These are phyloP conservation scores for Litsea cubeba DNA, from an alignment of 164 flowering plant species.

Conservation along the genomic window DNA sequence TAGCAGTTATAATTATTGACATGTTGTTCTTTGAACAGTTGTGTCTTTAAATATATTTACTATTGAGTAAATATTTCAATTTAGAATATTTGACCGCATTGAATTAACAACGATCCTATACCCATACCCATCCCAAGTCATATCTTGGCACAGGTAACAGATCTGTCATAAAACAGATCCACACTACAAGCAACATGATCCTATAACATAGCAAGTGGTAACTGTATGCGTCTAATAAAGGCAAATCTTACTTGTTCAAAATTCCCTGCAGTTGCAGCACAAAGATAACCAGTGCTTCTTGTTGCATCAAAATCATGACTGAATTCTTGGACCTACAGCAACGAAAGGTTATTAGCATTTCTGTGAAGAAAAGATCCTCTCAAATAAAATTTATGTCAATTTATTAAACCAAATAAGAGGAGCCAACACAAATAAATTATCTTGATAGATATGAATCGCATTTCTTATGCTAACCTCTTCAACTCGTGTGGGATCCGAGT, in stretches of 20 bases:
- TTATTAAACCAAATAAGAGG: too few relatives aligned
- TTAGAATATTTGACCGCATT: too few relatives aligned
- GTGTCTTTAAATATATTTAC: too few relatives aligned
- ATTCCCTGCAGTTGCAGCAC: conserved; percentile 71
- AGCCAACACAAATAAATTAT: neutral
- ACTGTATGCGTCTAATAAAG: neutral
- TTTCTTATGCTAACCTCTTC: conserved; percentile 52
- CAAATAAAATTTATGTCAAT: neutral
- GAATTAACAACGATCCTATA: too few relatives aligned
- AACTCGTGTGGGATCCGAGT: conserved; percentile 83
- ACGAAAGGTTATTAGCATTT: neutral
- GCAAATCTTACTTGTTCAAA: conserved; percentile 65
- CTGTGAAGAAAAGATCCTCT: neutral
- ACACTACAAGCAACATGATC: neutral
- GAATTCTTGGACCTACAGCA: conserved; percentile 54
- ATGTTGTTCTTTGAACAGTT: too few relatives aligned
- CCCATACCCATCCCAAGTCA: neutral
- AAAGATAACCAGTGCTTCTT: conserved; percentile 92
- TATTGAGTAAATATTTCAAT: too few relatives aligned
- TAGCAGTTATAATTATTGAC: too few relatives aligned
- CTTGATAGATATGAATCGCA: neutral
- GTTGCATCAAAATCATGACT: conserved; percentile 75
- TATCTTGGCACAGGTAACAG: neutral
- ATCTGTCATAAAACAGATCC: neutral
- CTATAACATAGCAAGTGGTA: neutral